Evolutionary conservation across 176 grass and related monocot species (phyloP).

Genomic region (Cenchrus americanus): DNA sequence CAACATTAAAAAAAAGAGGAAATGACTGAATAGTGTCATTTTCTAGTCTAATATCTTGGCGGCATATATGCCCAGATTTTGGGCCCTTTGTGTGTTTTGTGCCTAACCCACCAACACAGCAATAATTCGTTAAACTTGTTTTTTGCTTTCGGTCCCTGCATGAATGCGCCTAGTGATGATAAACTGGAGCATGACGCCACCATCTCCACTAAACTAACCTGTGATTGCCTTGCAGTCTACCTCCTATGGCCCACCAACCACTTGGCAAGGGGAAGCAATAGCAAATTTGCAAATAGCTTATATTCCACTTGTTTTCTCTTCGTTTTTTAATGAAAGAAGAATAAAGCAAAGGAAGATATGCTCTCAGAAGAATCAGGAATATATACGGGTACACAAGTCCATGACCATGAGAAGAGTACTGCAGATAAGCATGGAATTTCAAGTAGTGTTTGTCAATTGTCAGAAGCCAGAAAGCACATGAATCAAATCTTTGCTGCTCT

Average conservation of each 20-base stretch:
- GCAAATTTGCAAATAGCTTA: slow-evolving; percentile 35
- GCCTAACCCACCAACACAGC: slow-evolving; percentile 45
- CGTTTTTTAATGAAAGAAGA: neutral
- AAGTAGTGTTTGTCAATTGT: slow-evolving; percentile 13
- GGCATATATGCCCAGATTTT: slow-evolving; percentile 43
- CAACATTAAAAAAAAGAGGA: slow-evolving; percentile 4
- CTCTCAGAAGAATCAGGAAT: slow-evolving; percentile 45
- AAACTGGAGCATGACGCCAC: slow-evolving; percentile 42
- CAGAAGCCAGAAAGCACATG: slow-evolving; percentile 18
- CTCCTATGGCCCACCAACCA: slow-evolving; percentile 59
- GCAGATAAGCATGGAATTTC: slow-evolving; percentile 36
- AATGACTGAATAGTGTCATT: neutral
- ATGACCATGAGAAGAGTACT: slow-evolving; percentile 35
- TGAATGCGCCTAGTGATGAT: neutral
- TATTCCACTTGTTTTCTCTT: slow-evolving; percentile 36
- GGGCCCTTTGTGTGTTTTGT: slow-evolving; percentile 39
- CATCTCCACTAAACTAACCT: slow-evolving; percentile 56
- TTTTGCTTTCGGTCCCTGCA: slow-evolving; percentile 42
- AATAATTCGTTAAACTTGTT: slow-evolving; percentile 39
- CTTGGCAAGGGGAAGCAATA: slow-evolving; percentile 36
- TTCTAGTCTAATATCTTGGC: neutral
- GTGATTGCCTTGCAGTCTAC: slow-evolving; percentile 45
- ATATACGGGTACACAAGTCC: slow-evolving; percentile 28
- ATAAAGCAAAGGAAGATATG: slow-evolving; percentile 42
- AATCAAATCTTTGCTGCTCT: slow-evolving; percentile 41